A percentile compares a stretch with the other conserved stretches of the same genome.
These are phyloP conservation scores for Talaromyces islandicus DNA, from an alignment of 2,329 filamentous ascomycete genomes.

Conservation along the genomic window DNA sequence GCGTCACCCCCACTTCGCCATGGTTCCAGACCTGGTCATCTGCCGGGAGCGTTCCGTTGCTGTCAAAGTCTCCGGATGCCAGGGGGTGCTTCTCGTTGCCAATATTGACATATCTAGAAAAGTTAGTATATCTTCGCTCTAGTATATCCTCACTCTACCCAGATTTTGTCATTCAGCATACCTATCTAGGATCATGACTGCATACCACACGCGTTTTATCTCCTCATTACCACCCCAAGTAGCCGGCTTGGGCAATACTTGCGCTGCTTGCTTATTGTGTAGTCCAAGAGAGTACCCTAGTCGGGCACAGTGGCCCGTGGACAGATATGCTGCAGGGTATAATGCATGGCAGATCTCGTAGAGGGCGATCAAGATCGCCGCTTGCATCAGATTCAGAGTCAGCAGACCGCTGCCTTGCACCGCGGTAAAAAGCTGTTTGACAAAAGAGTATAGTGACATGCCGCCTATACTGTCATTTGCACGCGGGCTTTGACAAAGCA, in stretches of 20 bases:
- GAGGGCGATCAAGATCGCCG: conserved; percentile 23
- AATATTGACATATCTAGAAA: conserved; percentile 19
- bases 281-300: conserved; percentile 17
- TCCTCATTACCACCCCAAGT: conserved; percentile 21
- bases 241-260: conserved; percentile 11
- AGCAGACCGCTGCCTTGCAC: conserved; percentile 21
- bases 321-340: conserved; percentile 30
- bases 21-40: conserved; percentile 18
- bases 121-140: too few species aligned
- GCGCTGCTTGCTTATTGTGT: conserved; percentile 16
- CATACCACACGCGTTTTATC: conserved; percentile 19
- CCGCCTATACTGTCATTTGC: conserved; percentile 6
- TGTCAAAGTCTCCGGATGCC: conserved; percentile 18
- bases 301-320: conserved; percentile 17
- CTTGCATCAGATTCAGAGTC: conserved; percentile 23
- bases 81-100: conserved; percentile 17
- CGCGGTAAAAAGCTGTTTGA: conserved; percentile 21
- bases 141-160: too few species aligned
- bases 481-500: conserved; percentile 15
- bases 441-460: conserved; percentile 17
- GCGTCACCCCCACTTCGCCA: conserved; percentile 16
- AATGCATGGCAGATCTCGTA: conserved; percentile 32
- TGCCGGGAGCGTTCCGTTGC: conserved; percentile 17
- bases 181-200: conserved; percentile 19
- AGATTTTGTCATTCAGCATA: neutral